These are phyloP conservation scores for Ambrosia artemisiifolia DNA, from an alignment of 129 eudicot species.

Conservation along the genomic window DNA sequence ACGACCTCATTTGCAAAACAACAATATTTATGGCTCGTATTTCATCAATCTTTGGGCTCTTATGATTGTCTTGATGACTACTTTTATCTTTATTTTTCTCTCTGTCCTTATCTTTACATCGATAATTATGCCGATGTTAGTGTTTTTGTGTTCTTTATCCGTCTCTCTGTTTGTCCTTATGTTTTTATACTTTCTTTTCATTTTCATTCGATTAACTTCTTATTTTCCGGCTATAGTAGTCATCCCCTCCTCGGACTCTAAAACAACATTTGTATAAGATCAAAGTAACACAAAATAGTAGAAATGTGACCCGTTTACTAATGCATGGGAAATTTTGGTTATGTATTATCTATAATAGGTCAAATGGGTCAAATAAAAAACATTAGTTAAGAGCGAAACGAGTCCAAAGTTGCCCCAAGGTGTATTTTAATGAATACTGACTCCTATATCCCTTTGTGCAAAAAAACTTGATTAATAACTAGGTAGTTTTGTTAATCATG, in stretches of 20 bases:
- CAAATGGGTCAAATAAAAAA: neutral
- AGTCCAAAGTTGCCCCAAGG: neutral
- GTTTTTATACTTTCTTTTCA: constrained; percentile 38
- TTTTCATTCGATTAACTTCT: constrained; percentile 30
- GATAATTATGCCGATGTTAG: no score
- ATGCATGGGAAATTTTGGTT: neutral
- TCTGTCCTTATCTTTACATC: no score
- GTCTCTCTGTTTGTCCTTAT: no score
- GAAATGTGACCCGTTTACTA: neutral
- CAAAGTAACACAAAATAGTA: neutral
- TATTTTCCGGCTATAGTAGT: constrained; percentile 30
- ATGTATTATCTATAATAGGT: neutral
- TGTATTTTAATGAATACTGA: no score
- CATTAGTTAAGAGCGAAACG: neutral
- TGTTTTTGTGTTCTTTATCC: no score
- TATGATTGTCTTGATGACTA: no score
- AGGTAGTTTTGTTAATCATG: no score
- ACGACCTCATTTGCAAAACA: neutral
- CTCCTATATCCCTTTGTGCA: no score
- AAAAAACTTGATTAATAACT: no score
- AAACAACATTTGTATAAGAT: neutral
- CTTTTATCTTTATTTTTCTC: no score
- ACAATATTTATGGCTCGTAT: neutral
- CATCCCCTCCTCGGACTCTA: constrained; percentile 41
- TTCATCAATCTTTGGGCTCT: no score